Conservation (phyloP, 2,329 filamentous ascomycete species). For the Ophiocordyceps unilateralis region DNA sequence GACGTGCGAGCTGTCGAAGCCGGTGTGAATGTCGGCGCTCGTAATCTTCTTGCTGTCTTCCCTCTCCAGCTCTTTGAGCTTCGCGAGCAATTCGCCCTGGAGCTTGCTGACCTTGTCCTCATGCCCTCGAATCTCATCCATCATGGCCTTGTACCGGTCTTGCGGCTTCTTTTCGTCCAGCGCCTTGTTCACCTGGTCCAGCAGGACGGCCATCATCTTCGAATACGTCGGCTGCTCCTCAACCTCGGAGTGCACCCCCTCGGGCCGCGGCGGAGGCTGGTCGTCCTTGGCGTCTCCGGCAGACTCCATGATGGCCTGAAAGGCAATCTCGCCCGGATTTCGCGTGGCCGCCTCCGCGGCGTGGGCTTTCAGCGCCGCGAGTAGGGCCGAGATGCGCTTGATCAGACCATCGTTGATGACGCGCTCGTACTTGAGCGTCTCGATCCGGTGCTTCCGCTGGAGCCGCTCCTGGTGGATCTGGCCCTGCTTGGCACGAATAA, state of each 20-base stretch:
- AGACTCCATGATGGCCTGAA: conserved; percentile 75
- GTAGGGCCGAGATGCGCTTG: conserved; percentile 62
- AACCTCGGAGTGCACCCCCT: conserved; percentile 60
- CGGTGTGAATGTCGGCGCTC: conserved; percentile 73
- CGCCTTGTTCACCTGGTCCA: conserved; percentile 80
- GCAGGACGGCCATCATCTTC: conserved; percentile 93
- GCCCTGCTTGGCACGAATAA: conserved; percentile 94
- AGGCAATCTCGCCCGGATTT: conserved; percentile 66
- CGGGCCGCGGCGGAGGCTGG: conserved; percentile 55
- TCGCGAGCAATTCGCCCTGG: conserved; percentile 56
- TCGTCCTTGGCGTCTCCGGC: conserved; percentile 57
- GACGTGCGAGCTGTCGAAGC: conserved; percentile 78
- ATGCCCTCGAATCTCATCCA: conserved; percentile 62
- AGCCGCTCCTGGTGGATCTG: conserved; percentile 88
- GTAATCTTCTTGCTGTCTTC: conserved; percentile 85
- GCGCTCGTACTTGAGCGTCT: conserved; percentile 80
- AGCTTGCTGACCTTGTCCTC: conserved; percentile 60
- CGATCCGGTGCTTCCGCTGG: conserved; percentile 75
- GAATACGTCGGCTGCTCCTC: conserved; percentile 70
- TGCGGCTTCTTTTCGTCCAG: conserved; percentile 59
- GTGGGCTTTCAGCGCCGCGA: conserved; percentile 58
- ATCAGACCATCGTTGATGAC: conserved; percentile 85
- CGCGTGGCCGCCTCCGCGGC: conserved; percentile 47
- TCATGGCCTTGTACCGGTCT: conserved; percentile 56
- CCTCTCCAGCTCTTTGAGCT: conserved; percentile 67